Conservation (phyloP, 2,329 filamentous ascomycete genomes). For the Coleophoma cylindrospora region DNA sequence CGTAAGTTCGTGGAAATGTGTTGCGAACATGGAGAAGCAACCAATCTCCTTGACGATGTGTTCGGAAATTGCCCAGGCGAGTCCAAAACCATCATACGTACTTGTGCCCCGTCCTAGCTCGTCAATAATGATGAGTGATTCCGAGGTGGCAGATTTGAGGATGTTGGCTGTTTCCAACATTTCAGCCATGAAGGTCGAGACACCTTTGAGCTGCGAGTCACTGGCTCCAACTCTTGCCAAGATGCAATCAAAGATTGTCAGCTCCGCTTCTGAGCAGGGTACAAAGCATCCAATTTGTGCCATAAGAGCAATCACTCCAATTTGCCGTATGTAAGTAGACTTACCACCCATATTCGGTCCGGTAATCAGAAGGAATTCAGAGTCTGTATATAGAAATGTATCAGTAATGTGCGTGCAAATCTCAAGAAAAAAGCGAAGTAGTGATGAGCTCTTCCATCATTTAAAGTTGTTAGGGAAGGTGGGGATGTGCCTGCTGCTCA, state of each 20-base stretch:
- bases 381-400: conserved; percentile 42
- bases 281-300: conserved; percentile 97
- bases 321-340: conserved; percentile 96
- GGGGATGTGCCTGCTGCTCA: not conserved
- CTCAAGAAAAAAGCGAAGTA: too few relatives aligned
- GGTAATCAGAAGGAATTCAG: conserved; percentile 92
- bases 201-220: conserved; percentile 94
- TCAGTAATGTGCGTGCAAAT: too few relatives aligned
- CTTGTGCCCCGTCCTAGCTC: conserved; percentile 94
- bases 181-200: conserved; percentile 99
- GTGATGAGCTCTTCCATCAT: too few relatives aligned
- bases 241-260: conserved; percentile 96
- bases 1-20: conserved; percentile 96
- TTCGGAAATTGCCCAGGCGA: conserved; percentile 99
- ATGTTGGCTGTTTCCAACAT: conserved; percentile 99
- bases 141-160: conserved; percentile 89
- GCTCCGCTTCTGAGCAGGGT: conserved; percentile 81
- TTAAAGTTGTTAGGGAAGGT: not conserved
- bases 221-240: conserved; percentile 92
- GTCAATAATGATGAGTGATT: conserved; percentile 97
- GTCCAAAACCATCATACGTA: conserved; percentile 95
- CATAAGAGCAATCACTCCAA: conserved; percentile 95
- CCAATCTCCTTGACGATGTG: conserved; percentile 95
- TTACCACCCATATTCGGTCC: conserved; percentile 99
- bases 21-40: conserved; percentile 92